Conservation (phyloP, 2,329 filamentous ascomycete species). For the Dothideomycetidae sp. region DNA sequence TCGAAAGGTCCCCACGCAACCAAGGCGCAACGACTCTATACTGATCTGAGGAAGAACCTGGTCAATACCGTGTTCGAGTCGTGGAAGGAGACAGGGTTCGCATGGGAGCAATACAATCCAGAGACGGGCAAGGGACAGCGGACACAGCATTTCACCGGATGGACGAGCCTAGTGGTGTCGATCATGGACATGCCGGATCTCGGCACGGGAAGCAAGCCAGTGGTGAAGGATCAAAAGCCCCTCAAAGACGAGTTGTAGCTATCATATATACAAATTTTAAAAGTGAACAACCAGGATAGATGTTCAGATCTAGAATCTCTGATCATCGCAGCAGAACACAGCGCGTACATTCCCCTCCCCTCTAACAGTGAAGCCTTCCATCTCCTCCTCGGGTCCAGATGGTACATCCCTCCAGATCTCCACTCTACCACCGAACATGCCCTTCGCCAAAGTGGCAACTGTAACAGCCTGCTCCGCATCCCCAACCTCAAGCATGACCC, state of each 20-base stretch:
- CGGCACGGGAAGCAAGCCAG: constrained; percentile 9
- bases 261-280: constrained; percentile 1
- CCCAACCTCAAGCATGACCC: constrained; percentile 57
- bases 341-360: constrained; percentile 3
- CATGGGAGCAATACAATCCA: constrained; percentile 96
- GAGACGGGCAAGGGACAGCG: constrained; percentile 87
- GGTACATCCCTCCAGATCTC: constrained; percentile 64
- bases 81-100: constrained; percentile 87
- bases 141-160: constrained; percentile 95
- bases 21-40: constrained; percentile 61
- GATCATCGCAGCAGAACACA: constrained; percentile 1
- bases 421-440: constrained; percentile 25
- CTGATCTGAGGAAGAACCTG: constrained; percentile 62
- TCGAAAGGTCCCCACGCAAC: constrained; percentile 49
- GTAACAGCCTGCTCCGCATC: constrained; percentile 53
- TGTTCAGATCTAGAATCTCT: too few relatives aligned
- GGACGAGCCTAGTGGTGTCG: constrained; percentile 97
- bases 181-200: constrained; percentile 74
- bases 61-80: constrained; percentile 76
- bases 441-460: constrained; percentile 32
- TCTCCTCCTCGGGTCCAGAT: constrained; percentile 18
- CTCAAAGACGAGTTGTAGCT: constrained; percentile 8
- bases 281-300: too few relatives aligned
- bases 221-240: constrained; percentile 5
- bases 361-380: not conserved